phyloP scores from a whole-genome alignment of 495 filamentous ascomycete genomes.

The Xylaria grammica region DNA sequence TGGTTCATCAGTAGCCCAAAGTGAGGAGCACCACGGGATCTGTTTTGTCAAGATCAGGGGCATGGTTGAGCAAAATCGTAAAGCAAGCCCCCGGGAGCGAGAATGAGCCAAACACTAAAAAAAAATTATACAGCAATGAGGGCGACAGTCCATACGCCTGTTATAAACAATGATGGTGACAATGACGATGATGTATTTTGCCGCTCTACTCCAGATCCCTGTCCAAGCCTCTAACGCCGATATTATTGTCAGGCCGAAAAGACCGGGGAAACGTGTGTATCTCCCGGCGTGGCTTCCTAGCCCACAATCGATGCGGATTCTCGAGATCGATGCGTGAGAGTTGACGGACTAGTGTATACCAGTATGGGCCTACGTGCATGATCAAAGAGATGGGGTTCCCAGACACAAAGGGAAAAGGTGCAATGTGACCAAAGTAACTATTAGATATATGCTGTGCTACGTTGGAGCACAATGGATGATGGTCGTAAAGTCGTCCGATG shows the following conservation, averaged over 20 bases:
- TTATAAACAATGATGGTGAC: constrained; percentile 24
- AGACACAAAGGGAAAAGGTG: constrained; percentile 31
- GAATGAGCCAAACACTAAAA: constrained; percentile 21
- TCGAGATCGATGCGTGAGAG: constrained; percentile 9
- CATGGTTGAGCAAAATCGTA: background rate
- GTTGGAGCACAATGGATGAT: constrained; percentile 24
- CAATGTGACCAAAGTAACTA: constrained; percentile 26
- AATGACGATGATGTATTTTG: constrained; percentile 8
- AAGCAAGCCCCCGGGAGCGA: constrained; percentile 5
- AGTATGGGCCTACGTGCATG: background rate
- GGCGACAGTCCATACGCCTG: constrained; percentile 20
- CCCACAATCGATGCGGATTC: background rate
- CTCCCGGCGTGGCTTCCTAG: background rate
- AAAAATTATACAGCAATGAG: constrained; percentile 35
- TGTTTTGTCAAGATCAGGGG: background rate
- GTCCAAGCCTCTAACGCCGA: constrained; percentile 38
- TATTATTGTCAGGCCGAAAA: constrained; percentile 26
- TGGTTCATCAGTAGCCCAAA: constrained; percentile 1
- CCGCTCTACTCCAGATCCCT: constrained; percentile 33
- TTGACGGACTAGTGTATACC: background rate
- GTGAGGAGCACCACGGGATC: background rate
- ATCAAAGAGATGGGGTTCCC: constrained; percentile 20
- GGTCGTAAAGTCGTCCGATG: constrained; percentile 33
- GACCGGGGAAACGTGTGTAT: constrained; percentile 12
- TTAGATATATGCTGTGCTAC: constrained; percentile 30